These are phyloP conservation scores for Podaxis carcinomalis DNA, from an alignment of 768 basidiomycete species.

Conservation along the genomic window DNA sequence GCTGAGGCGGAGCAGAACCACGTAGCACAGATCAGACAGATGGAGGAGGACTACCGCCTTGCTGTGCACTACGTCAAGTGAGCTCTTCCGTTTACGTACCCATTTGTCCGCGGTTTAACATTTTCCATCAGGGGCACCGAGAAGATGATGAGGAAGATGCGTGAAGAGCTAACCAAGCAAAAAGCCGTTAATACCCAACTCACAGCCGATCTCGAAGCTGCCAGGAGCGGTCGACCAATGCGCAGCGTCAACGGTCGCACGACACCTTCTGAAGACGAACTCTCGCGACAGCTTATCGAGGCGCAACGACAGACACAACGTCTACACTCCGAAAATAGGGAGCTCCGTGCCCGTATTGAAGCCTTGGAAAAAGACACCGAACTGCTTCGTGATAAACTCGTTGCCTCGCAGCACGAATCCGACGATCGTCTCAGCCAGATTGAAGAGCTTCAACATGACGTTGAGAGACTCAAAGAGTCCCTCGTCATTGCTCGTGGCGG, in stretches of 20 bases:
- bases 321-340: constrained; percentile 70
- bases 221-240: constrained; percentile 55
- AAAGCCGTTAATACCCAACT: constrained; percentile 76
- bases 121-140: constrained; percentile 74
- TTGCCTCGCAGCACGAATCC: constrained; percentile 71
- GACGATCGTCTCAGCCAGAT: constrained; percentile 73
- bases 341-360: constrained; percentile 69
- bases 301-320: constrained; percentile 74
- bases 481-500: constrained; percentile 72
- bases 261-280: constrained; percentile 77
- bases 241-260: constrained; percentile 66
- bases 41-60: constrained; percentile 94
- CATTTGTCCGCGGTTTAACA: constrained; percentile 6
- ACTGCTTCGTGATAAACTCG: constrained; percentile 61
- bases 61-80: constrained; percentile 98
- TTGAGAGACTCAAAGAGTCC: constrained; percentile 71
- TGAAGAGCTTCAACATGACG: constrained; percentile 77
- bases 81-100: constrained; percentile 22
- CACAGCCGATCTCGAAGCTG: constrained; percentile 77
- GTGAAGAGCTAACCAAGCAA: constrained; percentile 91
- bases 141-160: constrained; percentile 96
- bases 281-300: constrained; percentile 72
- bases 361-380: constrained; percentile 73
- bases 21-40: constrained; percentile 76
- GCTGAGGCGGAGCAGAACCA: constrained; percentile 77